phyloP scores from a whole-genome alignment of 768 basidiomycete genomes.

The Clavaria fumosa region DNA sequence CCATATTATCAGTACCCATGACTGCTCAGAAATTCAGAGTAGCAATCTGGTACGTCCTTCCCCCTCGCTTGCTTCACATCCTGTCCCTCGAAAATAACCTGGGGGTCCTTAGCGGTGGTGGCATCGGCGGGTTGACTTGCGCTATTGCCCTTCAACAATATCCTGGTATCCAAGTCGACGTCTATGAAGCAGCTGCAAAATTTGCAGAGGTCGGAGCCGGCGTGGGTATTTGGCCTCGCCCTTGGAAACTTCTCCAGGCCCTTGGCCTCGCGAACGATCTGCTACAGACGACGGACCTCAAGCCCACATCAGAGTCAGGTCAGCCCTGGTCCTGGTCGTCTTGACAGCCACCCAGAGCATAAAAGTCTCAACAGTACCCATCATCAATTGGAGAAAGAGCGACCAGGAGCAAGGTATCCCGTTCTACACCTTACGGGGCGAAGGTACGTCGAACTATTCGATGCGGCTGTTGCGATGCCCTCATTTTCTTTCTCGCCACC shows the following conservation, averaged over 20 bases:
- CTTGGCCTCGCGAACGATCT: constrained; percentile 33
- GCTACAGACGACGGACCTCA: constrained; percentile 22
- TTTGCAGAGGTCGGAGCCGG: constrained; percentile 32
- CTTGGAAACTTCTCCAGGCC: constrained; percentile 32
- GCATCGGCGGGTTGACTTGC: constrained; percentile 19
- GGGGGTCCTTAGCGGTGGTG: constrained; percentile 22
- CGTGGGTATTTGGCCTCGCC: constrained; percentile 27
- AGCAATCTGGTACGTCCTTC: constrained; percentile 6
- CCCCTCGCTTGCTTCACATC: neutral
- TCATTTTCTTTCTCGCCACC: neutral
- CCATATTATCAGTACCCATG: constrained; percentile 4
- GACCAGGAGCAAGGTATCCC: constrained; percentile 34
- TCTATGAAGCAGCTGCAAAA: constrained; percentile 29
- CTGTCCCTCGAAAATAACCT: neutral
- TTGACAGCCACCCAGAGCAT: constrained; percentile 3
- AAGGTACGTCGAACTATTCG: constrained; percentile 27
- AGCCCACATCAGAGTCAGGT: constrained; percentile 26
- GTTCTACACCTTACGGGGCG: constrained; percentile 37
- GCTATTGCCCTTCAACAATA: constrained; percentile 19
- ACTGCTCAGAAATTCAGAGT: constrained; percentile 8
- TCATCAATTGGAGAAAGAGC: constrained; percentile 44
- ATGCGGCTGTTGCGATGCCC: neutral
- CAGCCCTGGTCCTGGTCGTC: constrained; percentile 1
- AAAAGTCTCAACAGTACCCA: constrained; percentile 28
- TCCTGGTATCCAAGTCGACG: constrained; percentile 24